Base-by-base conservation (phyloP, 192 early-diverging fungal genomes). In the Linderina pennispora region DNA sequence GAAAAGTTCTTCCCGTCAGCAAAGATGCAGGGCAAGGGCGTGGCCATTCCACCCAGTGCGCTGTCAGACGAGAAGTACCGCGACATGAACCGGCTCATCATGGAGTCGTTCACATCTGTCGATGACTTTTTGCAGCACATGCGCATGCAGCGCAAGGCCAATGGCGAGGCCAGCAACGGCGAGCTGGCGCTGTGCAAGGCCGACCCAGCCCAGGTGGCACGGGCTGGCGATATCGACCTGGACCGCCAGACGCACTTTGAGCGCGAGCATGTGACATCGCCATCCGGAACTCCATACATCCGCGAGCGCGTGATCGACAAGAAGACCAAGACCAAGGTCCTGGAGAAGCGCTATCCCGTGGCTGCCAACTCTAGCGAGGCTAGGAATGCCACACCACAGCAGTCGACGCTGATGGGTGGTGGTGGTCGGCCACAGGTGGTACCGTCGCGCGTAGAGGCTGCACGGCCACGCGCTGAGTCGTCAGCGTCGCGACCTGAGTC, bases 91-190 rank as follows among this genome's bases (percentile, higher is more conserved):
- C 48, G 50, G 6, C 62, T 64, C 11, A 66, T 74, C 63, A 65
- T 66, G 70, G 70, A 65, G 58, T 74, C 70, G 20, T 74, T 66
- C 36, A 74, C 70, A 1, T 74, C 70, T 6, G 70, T 74, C 24
- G 70, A 74, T 22, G 70, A 74, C 49, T 74, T 74, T 43, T 38
- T 74, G 52, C 45, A 36, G 50, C 70, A 74, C 36, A 74, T 74
- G 70, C 57, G 63, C 25, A 58, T 66, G 58, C 54, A 62, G 36
- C 63, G 59, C 44, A 58, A 50, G 42, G 34, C 54, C n/a, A 43
- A 22, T 26, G 33, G 34, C 35, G 32, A 52, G 50, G 8, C 24
- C 0, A 22, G 8, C n/a, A 6, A 14, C 23, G 13, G 8, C 1
- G 23, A 19, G 0, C 39, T 17, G 16, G 38, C 44, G 13, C 33